phyloP scores from a whole-genome alignment of 192 early-diverging fungal genomes.

The Linnemannia exigua region DNA sequence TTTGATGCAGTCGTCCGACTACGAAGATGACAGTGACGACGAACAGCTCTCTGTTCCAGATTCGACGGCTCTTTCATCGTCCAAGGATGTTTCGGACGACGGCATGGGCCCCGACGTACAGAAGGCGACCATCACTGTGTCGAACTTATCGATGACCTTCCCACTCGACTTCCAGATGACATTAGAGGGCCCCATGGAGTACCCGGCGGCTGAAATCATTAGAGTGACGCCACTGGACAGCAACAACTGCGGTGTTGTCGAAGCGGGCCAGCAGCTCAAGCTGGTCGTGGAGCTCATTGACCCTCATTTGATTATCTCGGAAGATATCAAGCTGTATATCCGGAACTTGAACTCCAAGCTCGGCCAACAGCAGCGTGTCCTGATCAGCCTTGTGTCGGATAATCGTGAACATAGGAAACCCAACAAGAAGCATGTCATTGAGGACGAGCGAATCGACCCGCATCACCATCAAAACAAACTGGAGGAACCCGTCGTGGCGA shows the following conservation, averaged over 20 bases:
- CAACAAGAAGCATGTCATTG: conserved; percentile 31
- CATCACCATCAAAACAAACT: conserved; percentile 54
- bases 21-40: conserved; percentile 63
- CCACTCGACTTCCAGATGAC: conserved; percentile 77
- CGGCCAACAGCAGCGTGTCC: conserved; percentile 69
- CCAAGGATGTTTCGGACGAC: conserved; percentile 22
- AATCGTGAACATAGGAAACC: conserved; percentile 44
- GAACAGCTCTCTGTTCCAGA: conserved; percentile 35
- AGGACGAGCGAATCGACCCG: conserved; percentile 46
- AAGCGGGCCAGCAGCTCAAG: conserved; percentile 68
- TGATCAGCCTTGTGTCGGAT: conserved; percentile 73
- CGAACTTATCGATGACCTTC: conserved; percentile 75
- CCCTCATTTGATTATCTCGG: conserved; percentile 77
- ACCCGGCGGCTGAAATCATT: conserved; percentile 73
- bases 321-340: conserved; percentile 81
- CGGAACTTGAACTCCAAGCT: conserved; percentile 76
- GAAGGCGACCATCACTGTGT: conserved; percentile 64
- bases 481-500: conserved; percentile 8
- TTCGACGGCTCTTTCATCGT: conserved; percentile 5
- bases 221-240: conserved; percentile 69
- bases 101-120: conserved; percentile 48
- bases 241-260: conserved; percentile 72
- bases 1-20: conserved; percentile 67
- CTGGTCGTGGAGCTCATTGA: conserved; percentile 73
- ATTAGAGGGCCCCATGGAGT: conserved; percentile 84